These are phyloP conservation scores for Sclerotinia subarctica DNA, from an alignment of 2,329 filamentous ascomycete genomes.

Conservation along the genomic window DNA sequence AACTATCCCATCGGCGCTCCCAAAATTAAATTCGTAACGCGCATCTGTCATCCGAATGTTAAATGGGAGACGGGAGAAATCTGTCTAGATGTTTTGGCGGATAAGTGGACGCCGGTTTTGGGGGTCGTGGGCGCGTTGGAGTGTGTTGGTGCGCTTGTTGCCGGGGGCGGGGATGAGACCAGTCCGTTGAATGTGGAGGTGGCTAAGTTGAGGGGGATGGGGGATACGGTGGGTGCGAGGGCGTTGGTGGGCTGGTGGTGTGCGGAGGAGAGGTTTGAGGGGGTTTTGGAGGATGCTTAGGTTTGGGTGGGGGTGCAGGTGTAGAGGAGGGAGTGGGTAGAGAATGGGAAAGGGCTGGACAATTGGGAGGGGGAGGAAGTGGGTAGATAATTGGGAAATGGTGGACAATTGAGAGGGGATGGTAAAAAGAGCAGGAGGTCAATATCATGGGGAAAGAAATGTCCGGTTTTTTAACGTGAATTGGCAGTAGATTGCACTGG, in stretches of 20 bases:
- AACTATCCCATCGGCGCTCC: conserved; percentile 80
- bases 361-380: neutral
- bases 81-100: conserved; percentile 81
- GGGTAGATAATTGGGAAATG: neutral
- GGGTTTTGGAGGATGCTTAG: conserved; percentile 19
- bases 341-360: neutral
- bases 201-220: conserved; percentile 62
- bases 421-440: neutral
- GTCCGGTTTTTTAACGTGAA: neutral
- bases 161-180: conserved; percentile 62
- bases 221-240: conserved; percentile 66
- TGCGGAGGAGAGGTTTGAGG: conserved; percentile 39
- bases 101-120: conserved; percentile 82
- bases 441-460: neutral
- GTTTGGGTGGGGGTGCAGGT: neutral
- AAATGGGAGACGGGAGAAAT: conserved; percentile 77
- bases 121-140: conserved; percentile 73
- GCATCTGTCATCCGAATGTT: conserved; percentile 81
- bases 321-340: neutral
- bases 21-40: conserved; percentile 75
- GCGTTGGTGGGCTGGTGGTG: conserved; percentile 71
- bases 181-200: conserved; percentile 77
- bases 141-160: conserved; percentile 67
- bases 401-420: neutral
- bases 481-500: neutral